Conservation (phyloP, 75 land plant genomes). For the Azolla pinnata region DNA sequence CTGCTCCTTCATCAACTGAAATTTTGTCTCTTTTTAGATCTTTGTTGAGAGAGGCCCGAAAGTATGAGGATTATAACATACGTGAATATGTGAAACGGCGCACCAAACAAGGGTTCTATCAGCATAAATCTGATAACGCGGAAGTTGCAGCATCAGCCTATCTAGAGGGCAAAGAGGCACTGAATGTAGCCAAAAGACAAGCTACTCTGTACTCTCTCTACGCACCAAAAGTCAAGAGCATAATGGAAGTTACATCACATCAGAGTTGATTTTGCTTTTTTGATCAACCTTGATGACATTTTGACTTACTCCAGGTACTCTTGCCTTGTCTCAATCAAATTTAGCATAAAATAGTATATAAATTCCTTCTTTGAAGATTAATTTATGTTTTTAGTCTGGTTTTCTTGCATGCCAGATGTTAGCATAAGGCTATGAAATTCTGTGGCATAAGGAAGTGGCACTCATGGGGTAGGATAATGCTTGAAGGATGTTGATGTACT, state of each 20-base stretch:
- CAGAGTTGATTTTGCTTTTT: too few relatives aligned
- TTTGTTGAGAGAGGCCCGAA: conserved; percentile 46
- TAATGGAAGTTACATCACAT: conserved; percentile 75
- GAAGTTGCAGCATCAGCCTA: conserved; percentile 33
- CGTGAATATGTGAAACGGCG: conserved; percentile 68
- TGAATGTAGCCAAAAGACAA: conserved; percentile 67
- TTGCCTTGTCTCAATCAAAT: too few relatives aligned
- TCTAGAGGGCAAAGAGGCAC: conserved; percentile 51
- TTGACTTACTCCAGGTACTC: too few relatives aligned
- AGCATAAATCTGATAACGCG: conserved; percentile 33
- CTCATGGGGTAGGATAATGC: too few relatives aligned
- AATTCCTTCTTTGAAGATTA: too few relatives aligned
- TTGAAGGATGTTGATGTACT: too few relatives aligned
- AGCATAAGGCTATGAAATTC: too few relatives aligned
- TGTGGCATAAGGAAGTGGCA: too few relatives aligned
- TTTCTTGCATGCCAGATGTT: too few relatives aligned
- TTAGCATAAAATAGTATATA: too few relatives aligned
- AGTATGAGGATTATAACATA: conserved; percentile 73
- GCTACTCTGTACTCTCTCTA: conserved; percentile 56
- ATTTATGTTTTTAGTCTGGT: too few relatives aligned
- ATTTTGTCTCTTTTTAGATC: conserved; percentile 45
- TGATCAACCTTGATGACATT: too few relatives aligned
- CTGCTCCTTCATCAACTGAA: conserved; percentile 35
- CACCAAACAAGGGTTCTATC: conserved; percentile 48
- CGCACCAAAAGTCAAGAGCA: conserved; percentile 59